These are phyloP conservation scores for Lasiosphaeriaceae sp. DNA, from an alignment of 495 filamentous ascomycete species.

Conservation along the genomic window DNA sequence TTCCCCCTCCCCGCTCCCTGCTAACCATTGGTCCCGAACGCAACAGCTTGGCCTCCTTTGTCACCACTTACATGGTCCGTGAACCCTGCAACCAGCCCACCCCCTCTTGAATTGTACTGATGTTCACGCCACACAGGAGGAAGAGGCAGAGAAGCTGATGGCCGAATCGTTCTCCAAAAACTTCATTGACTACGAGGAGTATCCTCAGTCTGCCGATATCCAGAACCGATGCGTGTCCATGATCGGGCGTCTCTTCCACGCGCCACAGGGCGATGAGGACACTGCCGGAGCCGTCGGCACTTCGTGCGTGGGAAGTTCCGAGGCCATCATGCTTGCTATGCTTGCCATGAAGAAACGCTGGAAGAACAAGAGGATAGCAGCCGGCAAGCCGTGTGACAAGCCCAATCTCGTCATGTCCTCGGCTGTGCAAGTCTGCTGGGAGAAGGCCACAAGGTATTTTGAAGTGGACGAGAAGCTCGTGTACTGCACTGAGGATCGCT, in stretches of 20 bases:
- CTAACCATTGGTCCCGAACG: constrained; percentile 11
- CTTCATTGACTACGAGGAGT: constrained; percentile 93
- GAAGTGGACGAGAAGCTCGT: constrained; percentile 88
- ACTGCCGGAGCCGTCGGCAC: constrained; percentile 69
- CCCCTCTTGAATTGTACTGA: background rate
- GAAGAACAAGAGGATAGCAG: constrained; percentile 77
- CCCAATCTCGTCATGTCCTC: constrained; percentile 93
- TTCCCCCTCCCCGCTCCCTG: background rate
- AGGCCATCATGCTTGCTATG: constrained; percentile 86
- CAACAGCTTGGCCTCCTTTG: constrained; percentile 67
- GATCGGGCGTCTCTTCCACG: constrained; percentile 86
- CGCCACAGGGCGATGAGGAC: constrained; percentile 46
- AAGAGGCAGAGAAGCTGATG: constrained; percentile 90
- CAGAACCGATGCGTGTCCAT: constrained; percentile 90
- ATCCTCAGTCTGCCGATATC: constrained; percentile 83
- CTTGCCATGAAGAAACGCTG: constrained; percentile 95
- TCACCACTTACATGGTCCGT: constrained; percentile 80
- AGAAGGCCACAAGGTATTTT: constrained; percentile 93
- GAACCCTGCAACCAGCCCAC: background rate
- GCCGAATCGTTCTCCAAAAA: constrained; percentile 83
- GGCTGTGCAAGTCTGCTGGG: constrained; percentile 93
- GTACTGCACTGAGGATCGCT: constrained; percentile 76
- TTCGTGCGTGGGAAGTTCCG: constrained; percentile 78
- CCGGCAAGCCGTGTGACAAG: constrained; percentile 65
- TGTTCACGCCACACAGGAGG: constrained; percentile 51